These are phyloP conservation scores for Colletotrichum tamarilloi DNA, from an alignment of 2,329 filamentous ascomycete species.

Conservation along the genomic window DNA sequence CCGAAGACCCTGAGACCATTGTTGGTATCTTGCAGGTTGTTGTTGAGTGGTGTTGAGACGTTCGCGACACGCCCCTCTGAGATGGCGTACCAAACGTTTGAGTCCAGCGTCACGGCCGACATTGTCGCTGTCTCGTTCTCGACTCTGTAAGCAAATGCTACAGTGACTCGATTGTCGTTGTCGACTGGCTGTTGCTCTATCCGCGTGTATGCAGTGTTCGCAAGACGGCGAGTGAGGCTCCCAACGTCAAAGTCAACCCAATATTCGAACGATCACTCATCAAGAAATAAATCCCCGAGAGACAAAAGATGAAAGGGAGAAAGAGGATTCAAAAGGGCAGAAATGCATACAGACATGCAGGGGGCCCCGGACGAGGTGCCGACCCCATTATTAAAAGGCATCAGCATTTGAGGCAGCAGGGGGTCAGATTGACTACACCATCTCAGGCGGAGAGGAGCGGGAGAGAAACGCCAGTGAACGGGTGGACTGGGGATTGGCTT, in stretches of 20 bases:
- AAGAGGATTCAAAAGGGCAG: neutral
- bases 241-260: neutral
- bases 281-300: neutral
- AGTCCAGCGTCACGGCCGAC: conserved; percentile 43
- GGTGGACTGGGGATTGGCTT: neutral
- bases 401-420: neutral
- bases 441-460: conserved; percentile 20
- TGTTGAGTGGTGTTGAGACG: conserved; percentile 38
- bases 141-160: neutral
- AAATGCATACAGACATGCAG: neutral
- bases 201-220: neutral
- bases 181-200: neutral
- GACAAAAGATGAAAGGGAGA: neutral
- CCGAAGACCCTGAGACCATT: conserved; percentile 40
- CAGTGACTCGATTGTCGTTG: neutral
- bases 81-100: conserved; percentile 50
- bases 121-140: neutral
- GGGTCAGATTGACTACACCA: conserved; percentile 13
- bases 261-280: neutral
- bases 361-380: neutral
- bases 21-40: conserved; percentile 33
- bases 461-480: neutral
- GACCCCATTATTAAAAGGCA: conserved; percentile 8
- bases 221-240: neutral
- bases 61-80: conserved; percentile 48